These are phyloP conservation scores for Anthracocystis setariae DNA, from an alignment of 1,284 basidiomycete genomes.

Conservation along the genomic window DNA sequence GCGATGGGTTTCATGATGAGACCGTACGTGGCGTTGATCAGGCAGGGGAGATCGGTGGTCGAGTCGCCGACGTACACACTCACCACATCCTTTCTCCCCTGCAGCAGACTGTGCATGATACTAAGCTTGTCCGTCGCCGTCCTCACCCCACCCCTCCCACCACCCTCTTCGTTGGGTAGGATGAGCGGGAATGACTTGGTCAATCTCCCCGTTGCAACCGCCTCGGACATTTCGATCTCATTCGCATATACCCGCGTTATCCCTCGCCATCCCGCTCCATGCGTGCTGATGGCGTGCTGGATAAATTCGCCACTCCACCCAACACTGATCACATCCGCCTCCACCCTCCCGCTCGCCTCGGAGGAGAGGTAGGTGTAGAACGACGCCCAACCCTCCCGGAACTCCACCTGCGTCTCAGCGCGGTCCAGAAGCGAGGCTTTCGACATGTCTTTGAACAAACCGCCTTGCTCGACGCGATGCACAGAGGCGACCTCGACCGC, in stretches of 20 bases:
- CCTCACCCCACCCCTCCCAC: constrained; percentile 30
- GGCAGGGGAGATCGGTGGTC: constrained; percentile 57
- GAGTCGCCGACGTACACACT: constrained; percentile 63
- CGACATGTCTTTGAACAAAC: constrained; percentile 48
- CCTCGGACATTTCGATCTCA: constrained; percentile 46
- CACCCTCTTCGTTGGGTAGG: neutral
- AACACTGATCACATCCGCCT: constrained; percentile 55
- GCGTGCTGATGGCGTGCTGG: constrained; percentile 19
- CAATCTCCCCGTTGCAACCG: constrained; percentile 46
- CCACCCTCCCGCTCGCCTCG: neutral
- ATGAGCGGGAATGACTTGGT: constrained; percentile 16
- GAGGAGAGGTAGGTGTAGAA: constrained; percentile 31
- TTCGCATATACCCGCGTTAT: constrained; percentile 51
- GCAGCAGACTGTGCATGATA: constrained; percentile 15
- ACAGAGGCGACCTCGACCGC: constrained; percentile 48
- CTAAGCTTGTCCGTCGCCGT: constrained; percentile 54
- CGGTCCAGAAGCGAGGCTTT: constrained; percentile 12
- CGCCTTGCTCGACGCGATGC: constrained; percentile 38
- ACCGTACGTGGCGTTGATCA: constrained; percentile 57
- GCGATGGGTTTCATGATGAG: constrained; percentile 47
- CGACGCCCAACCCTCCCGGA: constrained; percentile 43
- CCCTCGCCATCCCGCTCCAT: neutral
- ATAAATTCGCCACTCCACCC: constrained; percentile 62
- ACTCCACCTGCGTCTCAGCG: constrained; percentile 16
- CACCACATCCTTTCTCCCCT: neutral